Base-by-base conservation (phyloP, 257 asterid species). In the Galeopsis tetrahit region DNA sequence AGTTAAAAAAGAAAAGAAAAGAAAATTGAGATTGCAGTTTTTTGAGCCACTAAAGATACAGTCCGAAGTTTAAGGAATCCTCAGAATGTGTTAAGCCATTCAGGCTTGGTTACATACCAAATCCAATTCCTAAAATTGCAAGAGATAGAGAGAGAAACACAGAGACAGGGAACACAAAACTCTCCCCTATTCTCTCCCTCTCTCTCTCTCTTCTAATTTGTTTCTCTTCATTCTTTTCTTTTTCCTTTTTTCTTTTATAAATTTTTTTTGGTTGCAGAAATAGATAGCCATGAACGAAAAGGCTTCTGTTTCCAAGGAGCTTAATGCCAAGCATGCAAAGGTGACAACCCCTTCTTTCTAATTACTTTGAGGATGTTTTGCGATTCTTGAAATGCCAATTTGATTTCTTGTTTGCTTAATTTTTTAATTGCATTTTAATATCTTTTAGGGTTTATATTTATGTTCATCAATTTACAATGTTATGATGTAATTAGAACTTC, bases 301-400 rank as follows among this genome's bases (percentile, higher is more conserved):
- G 86, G 90, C 97, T 3, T 76, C 87, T 21, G 93, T 94, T 75
- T 83, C 98, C 49, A 94, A 87, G 82, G 97, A 88, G 78, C 97
- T 94, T 43, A 87, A 89, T 60, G 95, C 88, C 71, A 87, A 83
- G 59, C 99, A 88, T 80, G 78, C 88, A 61, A 93, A 86, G 96
- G 98, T 93, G 56, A 68, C 48, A 2, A 59, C 0, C 38, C 67
- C 72, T 46, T 63, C 44, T 28, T 46, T 35, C 6, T 66, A 52
- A 5, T 53, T 10, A 10, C 14, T 57, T 3, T 57, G 9, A 7
- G 46, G 70, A 4, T 53, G 43, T 17, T 53, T 0, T 75, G 42
- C 53, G 36, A 34, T 62, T 62, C 61, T 43, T 68, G 53, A 40
- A 69, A 76, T 61, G 35, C 66, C 49, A 35, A 21, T 28, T 60